These are phyloP conservation scores for Porodaedalea pini DNA, from an alignment of 1,284 basidiomycete species.

Conservation along the genomic window DNA sequence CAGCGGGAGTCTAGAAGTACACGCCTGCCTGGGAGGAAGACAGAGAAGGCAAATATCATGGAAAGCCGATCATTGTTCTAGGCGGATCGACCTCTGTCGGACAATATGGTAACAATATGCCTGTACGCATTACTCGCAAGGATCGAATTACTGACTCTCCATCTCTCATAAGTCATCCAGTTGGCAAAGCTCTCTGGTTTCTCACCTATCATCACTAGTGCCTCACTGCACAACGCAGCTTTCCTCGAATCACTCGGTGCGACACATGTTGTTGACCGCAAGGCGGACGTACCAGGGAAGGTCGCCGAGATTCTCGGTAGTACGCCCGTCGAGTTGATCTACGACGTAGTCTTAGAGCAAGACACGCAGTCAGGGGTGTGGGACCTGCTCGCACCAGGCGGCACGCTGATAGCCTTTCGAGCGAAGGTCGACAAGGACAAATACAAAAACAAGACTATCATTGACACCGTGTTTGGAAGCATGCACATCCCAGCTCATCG, in stretches of 20 bases:
- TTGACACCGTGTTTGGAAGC: conserved; percentile 6
- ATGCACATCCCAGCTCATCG: not conserved
- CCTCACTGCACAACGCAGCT: conserved; percentile 40
- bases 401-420: conserved; percentile 16
- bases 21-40: conserved; percentile 22
- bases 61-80: conserved; percentile 33
- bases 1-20: not conserved
- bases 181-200: conserved; percentile 47
- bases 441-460: conserved; percentile 2
- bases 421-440: conserved; percentile 1
- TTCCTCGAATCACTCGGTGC: conserved; percentile 49
- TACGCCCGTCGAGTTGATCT: conserved; percentile 26
- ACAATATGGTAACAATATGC: conserved; percentile 26
- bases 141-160: not conserved
- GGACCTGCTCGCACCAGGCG: conserved; percentile 25
- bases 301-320: conserved; percentile 19
- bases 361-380: conserved; percentile 32
- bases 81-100: conserved; percentile 39
- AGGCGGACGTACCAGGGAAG: conserved; percentile 22
- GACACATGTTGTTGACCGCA: conserved; percentile 42
- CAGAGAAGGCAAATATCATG: conserved; percentile 26
- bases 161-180: conserved; percentile 34
- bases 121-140: not conserved
- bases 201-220: conserved; percentile 45
- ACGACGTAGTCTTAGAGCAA: conserved; percentile 33